Evolutionary conservation across 805 yeast genomes (phyloP).

Genomic region (Starmerella scarabaei): DNA sequence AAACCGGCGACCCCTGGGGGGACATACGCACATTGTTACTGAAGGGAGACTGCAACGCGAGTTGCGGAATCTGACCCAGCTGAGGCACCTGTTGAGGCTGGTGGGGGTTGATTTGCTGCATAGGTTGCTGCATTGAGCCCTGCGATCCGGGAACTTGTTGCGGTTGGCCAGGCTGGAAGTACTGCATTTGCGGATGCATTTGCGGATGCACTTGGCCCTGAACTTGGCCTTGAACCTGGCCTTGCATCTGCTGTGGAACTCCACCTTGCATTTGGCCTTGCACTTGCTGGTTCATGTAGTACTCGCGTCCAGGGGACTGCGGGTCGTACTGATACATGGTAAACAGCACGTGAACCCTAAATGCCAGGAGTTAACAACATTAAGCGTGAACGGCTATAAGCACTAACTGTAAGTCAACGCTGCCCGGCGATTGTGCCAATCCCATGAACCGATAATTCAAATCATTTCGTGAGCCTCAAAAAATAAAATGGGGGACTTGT

Average conservation of each 20-base stretch:
- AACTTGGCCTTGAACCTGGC: too few species aligned
- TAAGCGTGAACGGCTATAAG: too few species aligned
- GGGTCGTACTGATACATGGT: constrained; percentile 11
- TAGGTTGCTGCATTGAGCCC: constrained; percentile 1
- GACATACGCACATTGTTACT: constrained; percentile 2
- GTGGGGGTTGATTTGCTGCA: neutral
- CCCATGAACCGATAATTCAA: too few species aligned
- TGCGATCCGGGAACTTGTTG: constrained; percentile 4
- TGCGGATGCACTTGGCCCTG: too few species aligned
- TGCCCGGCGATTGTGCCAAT: too few species aligned
- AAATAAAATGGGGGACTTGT: too few species aligned
- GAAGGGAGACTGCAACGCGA: constrained; percentile 10
- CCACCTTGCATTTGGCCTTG: too few species aligned
- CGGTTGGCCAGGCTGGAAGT: constrained; percentile 7
- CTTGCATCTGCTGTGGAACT: too few species aligned
- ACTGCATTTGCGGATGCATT: constrained; percentile 16
- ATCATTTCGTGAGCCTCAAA: too few species aligned
- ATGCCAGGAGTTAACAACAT: too few species aligned
- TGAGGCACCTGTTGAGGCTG: neutral
- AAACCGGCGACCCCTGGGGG: constrained; percentile 2
- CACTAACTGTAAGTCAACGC: too few species aligned
- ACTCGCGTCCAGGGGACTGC: constrained; percentile 1
- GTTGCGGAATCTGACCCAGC: neutral
- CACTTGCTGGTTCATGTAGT: constrained; percentile 7
- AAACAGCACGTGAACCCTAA: neutral